Evolutionary conservation across 2,329 filamentous ascomycete species (phyloP).

Genomic region (Fusarium camptoceras): DNA sequence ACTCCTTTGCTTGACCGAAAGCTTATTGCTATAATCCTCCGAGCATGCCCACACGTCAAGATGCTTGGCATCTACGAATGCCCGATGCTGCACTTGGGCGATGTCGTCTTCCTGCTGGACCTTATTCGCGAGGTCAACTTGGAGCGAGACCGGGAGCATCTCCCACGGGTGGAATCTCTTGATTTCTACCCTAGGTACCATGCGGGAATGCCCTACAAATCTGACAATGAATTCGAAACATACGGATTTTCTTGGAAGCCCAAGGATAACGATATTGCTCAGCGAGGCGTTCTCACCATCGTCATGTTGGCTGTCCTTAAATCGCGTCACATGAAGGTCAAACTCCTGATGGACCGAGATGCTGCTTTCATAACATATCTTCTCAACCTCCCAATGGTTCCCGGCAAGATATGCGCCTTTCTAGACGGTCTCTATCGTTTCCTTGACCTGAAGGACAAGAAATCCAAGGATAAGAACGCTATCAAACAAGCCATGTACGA

Average conservation of each 20-base stretch:
- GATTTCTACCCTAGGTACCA: conserved; percentile 54
- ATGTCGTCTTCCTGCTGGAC: conserved; percentile 51
- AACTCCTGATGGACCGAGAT: conserved; percentile 48
- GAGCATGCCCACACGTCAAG: conserved; percentile 48
- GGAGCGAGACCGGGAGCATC: conserved; percentile 17
- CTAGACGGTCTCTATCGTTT: conserved; percentile 52
- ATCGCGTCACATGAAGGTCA: conserved; percentile 46
- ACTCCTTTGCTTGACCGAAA: conserved; percentile 50
- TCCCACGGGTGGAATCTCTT: conserved; percentile 41
- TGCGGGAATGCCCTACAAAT: conserved; percentile 40
- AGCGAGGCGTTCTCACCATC: conserved; percentile 51
- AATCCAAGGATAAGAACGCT: not conserved
- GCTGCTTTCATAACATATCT: conserved; percentile 50
- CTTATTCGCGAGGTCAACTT: conserved; percentile 53
- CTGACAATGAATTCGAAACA: not conserved
- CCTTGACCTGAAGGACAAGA: conserved; percentile 32
- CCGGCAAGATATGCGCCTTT: conserved; percentile 47
- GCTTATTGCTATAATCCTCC: conserved; percentile 51
- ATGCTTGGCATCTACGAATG: conserved; percentile 55
- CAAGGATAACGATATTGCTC: conserved; percentile 42
- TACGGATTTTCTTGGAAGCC: conserved; percentile 51
- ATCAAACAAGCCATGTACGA: conserved; percentile 47
- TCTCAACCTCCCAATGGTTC: conserved; percentile 46
- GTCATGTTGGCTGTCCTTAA: conserved; percentile 53
- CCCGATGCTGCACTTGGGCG: conserved; percentile 53